Evolutionary conservation across 495 filamentous ascomycete genomes (phyloP).

Genomic region (Entonaema liquescens): DNA sequence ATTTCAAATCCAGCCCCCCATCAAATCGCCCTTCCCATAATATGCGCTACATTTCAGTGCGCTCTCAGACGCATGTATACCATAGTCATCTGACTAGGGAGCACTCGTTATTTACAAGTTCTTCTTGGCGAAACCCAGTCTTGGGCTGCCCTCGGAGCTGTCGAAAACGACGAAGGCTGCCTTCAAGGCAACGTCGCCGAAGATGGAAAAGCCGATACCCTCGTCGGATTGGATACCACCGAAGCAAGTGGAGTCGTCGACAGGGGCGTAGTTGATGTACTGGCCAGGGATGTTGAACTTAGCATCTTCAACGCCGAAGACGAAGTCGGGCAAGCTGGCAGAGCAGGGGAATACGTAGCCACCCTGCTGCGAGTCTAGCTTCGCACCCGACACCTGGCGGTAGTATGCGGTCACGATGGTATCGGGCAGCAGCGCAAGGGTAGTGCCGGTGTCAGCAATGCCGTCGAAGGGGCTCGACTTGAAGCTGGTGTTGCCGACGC

Average conservation of each 20-base stretch:
- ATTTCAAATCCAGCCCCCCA: slow-evolving; percentile 9
- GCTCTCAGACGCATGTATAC: not conserved
- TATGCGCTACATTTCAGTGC: not conserved
- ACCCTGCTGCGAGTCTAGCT: slow-evolving; percentile 56
- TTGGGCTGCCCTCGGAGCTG: slow-evolving; percentile 43
- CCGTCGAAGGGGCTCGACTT: slow-evolving; percentile 50
- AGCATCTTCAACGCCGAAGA: slow-evolving; percentile 60
- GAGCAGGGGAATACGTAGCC: slow-evolving; percentile 75
- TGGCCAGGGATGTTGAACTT: slow-evolving; percentile 60
- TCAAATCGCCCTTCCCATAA: not conserved
- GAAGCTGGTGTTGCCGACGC: slow-evolving; percentile 58
- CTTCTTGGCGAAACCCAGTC: slow-evolving; percentile 65
- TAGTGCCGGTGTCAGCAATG: slow-evolving; percentile 74
- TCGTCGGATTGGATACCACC: slow-evolving; percentile 70
- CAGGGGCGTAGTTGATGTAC: slow-evolving; percentile 64
- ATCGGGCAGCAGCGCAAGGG: slow-evolving; percentile 68
- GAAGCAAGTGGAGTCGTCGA: slow-evolving; percentile 56
- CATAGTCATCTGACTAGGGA: not conserved
- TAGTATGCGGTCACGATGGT: slow-evolving; percentile 70
- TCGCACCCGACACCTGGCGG: slow-evolving; percentile 59
- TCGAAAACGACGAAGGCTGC: slow-evolving; percentile 80
- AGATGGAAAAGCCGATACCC: slow-evolving; percentile 70
- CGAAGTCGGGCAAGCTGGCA: slow-evolving; percentile 66
- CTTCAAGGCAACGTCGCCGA: slow-evolving; percentile 81
- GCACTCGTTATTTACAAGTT: slow-evolving; percentile 18